Evolutionary conservation across 805 yeast species (phyloP), one percentile per base, ranked within the genome.

Genomic region (Starmerella apis): DNA sequence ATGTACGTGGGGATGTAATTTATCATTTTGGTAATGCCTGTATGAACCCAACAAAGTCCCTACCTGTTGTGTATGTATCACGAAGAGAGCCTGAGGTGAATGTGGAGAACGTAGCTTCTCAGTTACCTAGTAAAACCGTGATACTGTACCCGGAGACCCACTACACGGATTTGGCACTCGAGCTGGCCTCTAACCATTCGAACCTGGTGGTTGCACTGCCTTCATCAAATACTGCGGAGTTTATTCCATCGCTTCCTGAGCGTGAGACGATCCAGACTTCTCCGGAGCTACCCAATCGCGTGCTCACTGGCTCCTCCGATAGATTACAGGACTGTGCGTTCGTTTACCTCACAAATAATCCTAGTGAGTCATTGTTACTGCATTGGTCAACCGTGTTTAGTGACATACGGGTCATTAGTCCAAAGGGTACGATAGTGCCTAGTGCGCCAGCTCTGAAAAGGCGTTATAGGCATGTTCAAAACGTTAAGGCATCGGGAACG

Each of bases 21-120:
- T 79, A 88, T 1, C 98, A 92, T 66, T 86, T 88, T 65, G 98
- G 98, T 2, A 94, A 86, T 62, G 90, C 97, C 0, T 92, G 98
- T 65, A 66, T 92, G 61, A 87, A 83, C 58, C 83, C 87, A 0
- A 79, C 86, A 5, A 79, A 77, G 41, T 77, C 77, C 39, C 63
- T 86, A n/a, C 79, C 83, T 0, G 85, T 87, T 0, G 78, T 81
- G 0, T 90, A 86, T 61, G 81, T 86, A 0, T 95, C 95, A 1
- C 69, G 52, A 85, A 88, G 2, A 64, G 39, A 49, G 30, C 20
- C 33, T 7, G 20, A 18, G 9, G 54, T 84, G 22, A 76, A 83
- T 50, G 13, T 71, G 1, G 70, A 66, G 0, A 35, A 44, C 0
- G 58, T 79, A 0, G 59, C 71, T 0, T 59, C 57, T 0, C 61